A percentile compares a stretch with the other conserved stretches of the same genome.
These are phyloP conservation scores for Stropharia rugosoannulata DNA, from an alignment of 768 basidiomycete species.

Conservation along the genomic window DNA sequence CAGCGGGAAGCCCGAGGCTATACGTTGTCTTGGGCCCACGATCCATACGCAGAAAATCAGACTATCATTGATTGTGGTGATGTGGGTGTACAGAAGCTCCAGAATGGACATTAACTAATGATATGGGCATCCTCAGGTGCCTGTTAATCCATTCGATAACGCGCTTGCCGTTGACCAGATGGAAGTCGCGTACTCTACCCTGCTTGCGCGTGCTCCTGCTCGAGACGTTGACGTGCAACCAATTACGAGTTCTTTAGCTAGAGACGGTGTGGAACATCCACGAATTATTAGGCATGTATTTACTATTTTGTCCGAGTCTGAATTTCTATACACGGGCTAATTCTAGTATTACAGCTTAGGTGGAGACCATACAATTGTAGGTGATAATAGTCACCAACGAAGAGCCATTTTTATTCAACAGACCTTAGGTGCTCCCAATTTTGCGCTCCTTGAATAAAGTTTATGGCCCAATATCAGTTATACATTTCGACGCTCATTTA, in stretches of 20 bases:
- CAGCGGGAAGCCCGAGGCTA: conserved; percentile 59
- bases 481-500: conserved; percentile 76
- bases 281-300: conserved; percentile 59
- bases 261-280: conserved; percentile 67
- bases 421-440: conserved; percentile 70
- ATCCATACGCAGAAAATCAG: conserved; percentile 58
- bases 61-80: conserved; percentile 85
- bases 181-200: conserved; percentile 78
- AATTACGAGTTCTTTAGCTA: conserved; percentile 37
- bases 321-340: background rate
- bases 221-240: conserved; percentile 37
- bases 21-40: conserved; percentile 68
- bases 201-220: conserved; percentile 58
- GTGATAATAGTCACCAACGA: conserved; percentile 18
- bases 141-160: conserved; percentile 80
- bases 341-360: conserved; percentile 51
- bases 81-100: conserved; percentile 35
- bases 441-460: conserved; percentile 75
- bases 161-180: conserved; percentile 83
- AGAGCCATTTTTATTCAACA: conserved; percentile 44
- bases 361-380: conserved; percentile 85
- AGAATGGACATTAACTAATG: background rate
- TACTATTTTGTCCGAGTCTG: background rate
- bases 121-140: conserved; percentile 46
- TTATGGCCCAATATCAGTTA: conserved; percentile 80